Base-by-base conservation (phyloP, 352 stramenopile species). In the Elongisporangium undulatum region DNA sequence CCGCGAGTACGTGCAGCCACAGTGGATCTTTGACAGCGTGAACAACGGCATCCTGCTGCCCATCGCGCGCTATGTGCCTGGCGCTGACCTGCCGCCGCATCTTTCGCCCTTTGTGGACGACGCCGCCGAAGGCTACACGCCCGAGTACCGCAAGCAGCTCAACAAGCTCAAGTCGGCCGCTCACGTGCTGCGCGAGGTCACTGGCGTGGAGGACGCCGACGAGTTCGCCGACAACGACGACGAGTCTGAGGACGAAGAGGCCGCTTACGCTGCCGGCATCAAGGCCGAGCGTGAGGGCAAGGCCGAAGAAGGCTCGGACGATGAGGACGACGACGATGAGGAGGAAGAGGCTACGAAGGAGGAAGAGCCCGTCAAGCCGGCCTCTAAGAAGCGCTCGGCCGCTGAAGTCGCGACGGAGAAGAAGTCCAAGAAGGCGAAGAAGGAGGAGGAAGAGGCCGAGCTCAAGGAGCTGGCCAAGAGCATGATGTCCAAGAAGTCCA, bases 21-120 rank as follows among this genome's bases (percentile, higher is more conserved):
- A 99, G 74, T 99, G 98, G 98, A 82, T 99, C 22, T 96, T 99
- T 55, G 98, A 99, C 82, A 96, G 84, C 26, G 83, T 98, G 26
- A 99, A 99, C 79, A 98, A 98, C 60, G 81, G 92, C 39, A 87
- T 99, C 49, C 51, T 98, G 34, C 69, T 99, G 51, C 97, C 97
- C 3, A 74, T 98, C 26, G 73, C 84, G 16, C 89, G 86, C 45
- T 99, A 99, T 72, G 78, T 78, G 26, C 92, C 97, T n/a, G 97
- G 97, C 19, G 82, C 72, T 2, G 74, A 85, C 21, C 83, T 99
- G 56, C 97, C 97, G 29, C 86, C 86, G 59, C 86, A 95, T 61
- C 70, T 95, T 6, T 93, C 95, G 58, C 98, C 98, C 29, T 99
- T 99, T 71, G 96, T 99, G 17, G 95, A 99, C 64, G 94, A 99